Conservation (phyloP, 352 stramenopile genomes). For the Blastocystis sp. region DNA sequence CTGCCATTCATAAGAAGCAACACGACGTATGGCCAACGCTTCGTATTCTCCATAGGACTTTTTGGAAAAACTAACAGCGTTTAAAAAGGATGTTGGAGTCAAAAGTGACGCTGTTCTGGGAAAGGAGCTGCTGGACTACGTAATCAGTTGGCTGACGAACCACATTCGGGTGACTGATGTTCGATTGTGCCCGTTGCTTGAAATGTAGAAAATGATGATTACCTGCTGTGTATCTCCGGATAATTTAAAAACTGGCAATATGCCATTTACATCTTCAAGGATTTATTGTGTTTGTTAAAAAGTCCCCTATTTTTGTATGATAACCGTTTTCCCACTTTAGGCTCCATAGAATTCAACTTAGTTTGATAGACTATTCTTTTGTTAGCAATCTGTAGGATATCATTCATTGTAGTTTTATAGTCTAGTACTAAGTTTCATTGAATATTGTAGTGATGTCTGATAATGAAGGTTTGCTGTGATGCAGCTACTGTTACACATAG, state of each 20-base stretch:
- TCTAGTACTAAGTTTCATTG: no score
- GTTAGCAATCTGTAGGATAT: no score
- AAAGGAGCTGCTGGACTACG: conserved; percentile 47
- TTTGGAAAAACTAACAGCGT: neutral
- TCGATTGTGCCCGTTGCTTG: neutral
- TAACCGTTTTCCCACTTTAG: neutral
- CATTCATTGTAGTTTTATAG: no score
- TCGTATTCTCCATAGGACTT: neutral
- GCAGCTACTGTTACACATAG: neutral
- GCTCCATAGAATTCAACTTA: no score
- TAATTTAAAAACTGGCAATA: neutral
- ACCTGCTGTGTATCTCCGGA: conserved; percentile 36
- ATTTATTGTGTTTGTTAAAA: neutral
- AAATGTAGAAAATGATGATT: conserved; percentile 49
- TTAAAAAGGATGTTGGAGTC: neutral
- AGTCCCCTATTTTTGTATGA: neutral
- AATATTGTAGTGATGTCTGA: no score
- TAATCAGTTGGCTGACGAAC: conserved; percentile 53
- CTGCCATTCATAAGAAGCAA: conserved; percentile 35
- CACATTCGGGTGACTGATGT: conserved; percentile 48
- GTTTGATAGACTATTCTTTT: no score
- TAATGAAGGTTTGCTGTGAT: no score
- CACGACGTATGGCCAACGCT: neutral
- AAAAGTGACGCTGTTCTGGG: neutral
- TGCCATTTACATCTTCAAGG: neutral